Conservation (phyloP, 225 moss, liverwort and hornwort species). For the Pseudisothecium myosuroides region DNA sequence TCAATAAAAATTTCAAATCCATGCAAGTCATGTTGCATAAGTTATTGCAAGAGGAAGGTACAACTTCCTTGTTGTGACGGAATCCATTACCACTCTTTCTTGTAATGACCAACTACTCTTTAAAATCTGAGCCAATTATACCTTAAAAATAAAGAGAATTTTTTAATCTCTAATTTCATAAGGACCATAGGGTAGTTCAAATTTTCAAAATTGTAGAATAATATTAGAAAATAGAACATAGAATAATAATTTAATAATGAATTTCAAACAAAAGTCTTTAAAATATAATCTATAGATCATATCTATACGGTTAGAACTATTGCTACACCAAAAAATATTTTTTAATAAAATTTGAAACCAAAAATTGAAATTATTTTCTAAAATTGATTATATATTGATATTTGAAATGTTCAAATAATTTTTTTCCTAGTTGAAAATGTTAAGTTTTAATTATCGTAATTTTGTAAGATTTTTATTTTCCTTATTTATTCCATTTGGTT, state of each 20-base stretch:
- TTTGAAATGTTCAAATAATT: background rate
- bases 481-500: background rate
- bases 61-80: too few relatives aligned
- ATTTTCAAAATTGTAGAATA: background rate
- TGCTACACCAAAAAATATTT: background rate
- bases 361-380: background rate
- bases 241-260: too few relatives aligned
- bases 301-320: background rate
- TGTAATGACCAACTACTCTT: background rate
- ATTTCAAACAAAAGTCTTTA: background rate
- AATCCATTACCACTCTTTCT: too few relatives aligned
- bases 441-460: background rate
- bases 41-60: too few relatives aligned
- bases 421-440: background rate
- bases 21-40: too few relatives aligned
- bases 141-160: fast-evolving
- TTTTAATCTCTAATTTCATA: background rate
- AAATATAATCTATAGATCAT: background rate
- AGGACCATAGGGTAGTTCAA: fast-evolving
- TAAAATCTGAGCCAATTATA: background rate
- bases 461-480: background rate
- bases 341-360: background rate
- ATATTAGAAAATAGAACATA: background rate
- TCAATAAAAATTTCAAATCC: too few relatives aligned
- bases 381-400: fast-evolving